These are phyloP conservation scores for Isatis lusitanica DNA, from an alignment of 441 rosid species.

Conservation along the genomic window DNA sequence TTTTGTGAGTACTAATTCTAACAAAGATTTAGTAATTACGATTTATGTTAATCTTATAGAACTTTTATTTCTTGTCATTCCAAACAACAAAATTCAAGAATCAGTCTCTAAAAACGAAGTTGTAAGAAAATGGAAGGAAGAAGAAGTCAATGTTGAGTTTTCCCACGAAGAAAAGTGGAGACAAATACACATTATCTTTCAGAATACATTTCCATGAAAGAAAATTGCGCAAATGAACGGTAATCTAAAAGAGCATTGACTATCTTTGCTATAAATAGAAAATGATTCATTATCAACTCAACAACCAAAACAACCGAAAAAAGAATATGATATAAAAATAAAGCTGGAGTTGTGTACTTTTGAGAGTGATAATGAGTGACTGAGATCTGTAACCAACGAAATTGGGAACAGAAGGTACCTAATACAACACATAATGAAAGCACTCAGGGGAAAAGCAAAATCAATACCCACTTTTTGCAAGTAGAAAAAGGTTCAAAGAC, in stretches of 20 bases:
- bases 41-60: neutral
- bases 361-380: slow-evolving; percentile 33
- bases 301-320: neutral
- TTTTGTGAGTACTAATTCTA: neutral
- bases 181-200: slow-evolving; percentile 27
- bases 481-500: neutral
- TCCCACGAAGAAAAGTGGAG: slow-evolving; percentile 22
- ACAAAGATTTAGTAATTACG: neutral
- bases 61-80: neutral
- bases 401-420: slow-evolving; percentile 14
- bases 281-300: slow-evolving; percentile 31
- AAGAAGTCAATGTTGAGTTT: slow-evolving; percentile 19
- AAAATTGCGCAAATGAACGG: neutral
- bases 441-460: slow-evolving; percentile 9
- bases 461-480: slow-evolving; percentile 7
- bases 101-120: neutral
- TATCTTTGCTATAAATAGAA: slow-evolving; percentile 26
- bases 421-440: slow-evolving; percentile 27
- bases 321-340: neutral
- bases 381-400: slow-evolving; percentile 32
- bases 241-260: slow-evolving; percentile 22
- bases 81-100: neutral
- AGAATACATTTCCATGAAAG: slow-evolving; percentile 18
- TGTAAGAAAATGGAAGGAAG: slow-evolving; percentile 4
- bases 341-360: slow-evolving; percentile 28